A percentile compares a stretch with the other conserved stretches of the same genome.
phyloP scores from a whole-genome alignment of 345 rosid species.

The sweet orange (Citrus sinensis) region DNA sequence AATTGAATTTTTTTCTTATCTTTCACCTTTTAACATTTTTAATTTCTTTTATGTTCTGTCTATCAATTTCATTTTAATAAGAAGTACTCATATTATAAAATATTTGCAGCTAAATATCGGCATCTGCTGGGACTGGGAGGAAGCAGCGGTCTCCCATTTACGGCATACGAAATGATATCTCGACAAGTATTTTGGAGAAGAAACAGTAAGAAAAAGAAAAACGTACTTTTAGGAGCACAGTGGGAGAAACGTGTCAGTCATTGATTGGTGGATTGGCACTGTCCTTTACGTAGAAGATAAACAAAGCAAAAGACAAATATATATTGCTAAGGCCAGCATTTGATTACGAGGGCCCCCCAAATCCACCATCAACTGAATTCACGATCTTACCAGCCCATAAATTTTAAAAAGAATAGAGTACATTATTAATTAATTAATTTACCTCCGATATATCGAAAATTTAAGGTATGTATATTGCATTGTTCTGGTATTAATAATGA shows the following conservation, averaged over 20 bases:
- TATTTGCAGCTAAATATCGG: too few relatives aligned
- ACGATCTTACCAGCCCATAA: background rate
- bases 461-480: too few relatives aligned
- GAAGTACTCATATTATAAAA: too few relatives aligned
- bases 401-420: too few relatives aligned
- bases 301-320: conserved; percentile 46
- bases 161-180: conserved; percentile 35
- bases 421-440: too few relatives aligned
- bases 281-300: conserved; percentile 85
- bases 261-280: conserved; percentile 28
- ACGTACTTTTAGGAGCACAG: conserved; percentile 23
- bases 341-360: conserved; percentile 28
- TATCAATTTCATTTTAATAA: too few relatives aligned
- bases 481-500: background rate
- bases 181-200: conserved; percentile 49
- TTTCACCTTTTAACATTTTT: too few relatives aligned
- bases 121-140: too few relatives aligned
- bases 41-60: too few relatives aligned
- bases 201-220: conserved; percentile 16
- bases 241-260: conserved; percentile 32
- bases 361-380: background rate
- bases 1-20: too few relatives aligned
- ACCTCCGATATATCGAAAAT: too few relatives aligned
- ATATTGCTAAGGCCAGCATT: conserved; percentile 6
- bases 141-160: background rate